phyloP scores from a whole-genome alignment of 345 rosid genomes.

The Citropsis articulata region DNA sequence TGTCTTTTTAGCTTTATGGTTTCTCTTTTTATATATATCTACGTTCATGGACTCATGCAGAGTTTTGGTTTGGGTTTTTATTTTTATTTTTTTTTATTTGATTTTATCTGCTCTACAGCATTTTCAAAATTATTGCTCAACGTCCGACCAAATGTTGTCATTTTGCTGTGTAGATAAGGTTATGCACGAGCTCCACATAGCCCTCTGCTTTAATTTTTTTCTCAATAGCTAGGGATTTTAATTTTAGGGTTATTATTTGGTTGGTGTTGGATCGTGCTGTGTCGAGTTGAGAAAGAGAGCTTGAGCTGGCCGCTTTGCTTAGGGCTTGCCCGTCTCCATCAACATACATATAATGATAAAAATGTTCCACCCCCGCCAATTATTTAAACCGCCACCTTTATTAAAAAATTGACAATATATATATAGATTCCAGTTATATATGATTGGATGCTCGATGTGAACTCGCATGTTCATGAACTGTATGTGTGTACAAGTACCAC shows the following conservation, averaged over 20 bases:
- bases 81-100: too few species aligned
- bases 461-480: too few species aligned
- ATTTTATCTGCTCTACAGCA: constrained; percentile 12
- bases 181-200: background rate
- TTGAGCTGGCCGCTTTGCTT: constrained; percentile 2
- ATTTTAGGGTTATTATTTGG: background rate
- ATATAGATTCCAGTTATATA: too few species aligned
- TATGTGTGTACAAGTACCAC: too few species aligned
- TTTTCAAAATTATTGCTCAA: constrained; percentile 13
- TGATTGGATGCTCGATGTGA: too few species aligned
- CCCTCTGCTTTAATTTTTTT: constrained; percentile 2
- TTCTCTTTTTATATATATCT: background rate
- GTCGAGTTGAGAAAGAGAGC: constrained; percentile 5
- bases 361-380: background rate
- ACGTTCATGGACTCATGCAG: background rate
- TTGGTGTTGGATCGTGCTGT: constrained; percentile 8
- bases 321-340: background rate
- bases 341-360: background rate
- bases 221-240: background rate
- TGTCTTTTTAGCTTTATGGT: background rate
- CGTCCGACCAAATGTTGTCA: constrained; percentile 32
- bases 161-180: constrained; percentile 27
- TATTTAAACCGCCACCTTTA: background rate
- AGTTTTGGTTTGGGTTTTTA: background rate
- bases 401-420: background rate